Conservation (phyloP, 345 rosid species). For the Gossypium thurberi region DNA sequence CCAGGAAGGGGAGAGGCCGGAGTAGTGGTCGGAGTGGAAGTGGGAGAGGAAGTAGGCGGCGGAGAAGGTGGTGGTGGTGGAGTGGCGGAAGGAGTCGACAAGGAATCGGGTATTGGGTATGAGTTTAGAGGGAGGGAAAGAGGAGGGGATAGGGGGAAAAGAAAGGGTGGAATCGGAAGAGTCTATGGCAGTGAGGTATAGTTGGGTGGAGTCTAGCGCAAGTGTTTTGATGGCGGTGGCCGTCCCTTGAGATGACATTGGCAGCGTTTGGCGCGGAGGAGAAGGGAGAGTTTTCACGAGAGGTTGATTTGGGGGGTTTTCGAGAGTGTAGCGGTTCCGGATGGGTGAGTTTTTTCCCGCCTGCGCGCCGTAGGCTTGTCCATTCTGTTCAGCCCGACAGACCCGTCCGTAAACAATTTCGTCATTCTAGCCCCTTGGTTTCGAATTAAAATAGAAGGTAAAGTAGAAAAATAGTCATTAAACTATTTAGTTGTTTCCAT, state of each 20-base stretch:
- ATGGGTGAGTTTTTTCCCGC: not conserved
- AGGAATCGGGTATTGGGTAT: constrained; percentile 76
- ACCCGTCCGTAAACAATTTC: too few relatives aligned
- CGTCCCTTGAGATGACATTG: constrained; percentile 20
- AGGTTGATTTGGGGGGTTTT: not conserved
- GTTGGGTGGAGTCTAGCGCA: constrained; percentile 47
- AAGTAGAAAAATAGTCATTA: too few relatives aligned
- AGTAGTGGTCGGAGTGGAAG: constrained; percentile 86
- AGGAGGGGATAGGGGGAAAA: constrained; percentile 29
- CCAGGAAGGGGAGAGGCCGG: constrained; percentile 71
- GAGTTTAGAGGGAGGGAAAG: constrained; percentile 49
- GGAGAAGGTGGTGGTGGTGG: constrained; percentile 39
- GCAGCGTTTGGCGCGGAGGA: not conserved
- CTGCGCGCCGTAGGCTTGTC: not conserved
- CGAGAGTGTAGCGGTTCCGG: not conserved
- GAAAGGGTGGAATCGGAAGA: constrained; percentile 19
- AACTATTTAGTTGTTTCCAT: too few relatives aligned
- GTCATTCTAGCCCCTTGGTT: too few relatives aligned
- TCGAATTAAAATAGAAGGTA: too few relatives aligned
- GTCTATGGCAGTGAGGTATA: constrained; percentile 40
- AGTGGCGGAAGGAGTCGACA: constrained; percentile 66
- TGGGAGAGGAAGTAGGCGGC: constrained; percentile 77
- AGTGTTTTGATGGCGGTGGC: constrained; percentile 17
- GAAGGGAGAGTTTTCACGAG: not conserved
- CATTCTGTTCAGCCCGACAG: not conserved